These are phyloP conservation scores for Populus simonii DNA, from an alignment of 345 rosid species.

Conservation along the genomic window DNA sequence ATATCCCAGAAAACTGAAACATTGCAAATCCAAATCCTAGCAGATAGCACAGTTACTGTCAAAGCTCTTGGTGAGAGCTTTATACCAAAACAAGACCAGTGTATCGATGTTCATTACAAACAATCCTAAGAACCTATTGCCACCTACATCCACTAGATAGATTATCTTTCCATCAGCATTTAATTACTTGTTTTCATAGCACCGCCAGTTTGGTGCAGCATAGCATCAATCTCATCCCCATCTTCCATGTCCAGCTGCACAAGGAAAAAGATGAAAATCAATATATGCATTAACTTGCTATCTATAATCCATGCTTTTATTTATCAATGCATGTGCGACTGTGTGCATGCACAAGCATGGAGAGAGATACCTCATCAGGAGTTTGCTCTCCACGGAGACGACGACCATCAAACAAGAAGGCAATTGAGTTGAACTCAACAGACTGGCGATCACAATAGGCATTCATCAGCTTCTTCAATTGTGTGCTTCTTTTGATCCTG, in stretches of 20 bases:
- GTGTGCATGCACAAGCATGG: background rate
- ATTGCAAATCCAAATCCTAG: background rate
- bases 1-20: background rate
- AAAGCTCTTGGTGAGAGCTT: background rate
- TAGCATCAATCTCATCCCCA: slow-evolving; percentile 86
- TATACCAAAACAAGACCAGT: background rate
- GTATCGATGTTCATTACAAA: background rate
- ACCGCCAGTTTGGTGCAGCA: slow-evolving; percentile 83
- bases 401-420: slow-evolving; percentile 85
- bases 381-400: slow-evolving; percentile 80
- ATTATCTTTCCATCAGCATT: background rate
- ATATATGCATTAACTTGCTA: background rate
- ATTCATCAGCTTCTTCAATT: slow-evolving; percentile 82
- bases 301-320: background rate
- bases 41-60: background rate
- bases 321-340: background rate
- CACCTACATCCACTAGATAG: background rate
- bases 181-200: background rate
- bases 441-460: slow-evolving; percentile 87
- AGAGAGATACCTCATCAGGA: slow-evolving; percentile 65
- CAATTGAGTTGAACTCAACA: slow-evolving; percentile 68
- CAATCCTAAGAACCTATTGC: background rate
- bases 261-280: background rate
- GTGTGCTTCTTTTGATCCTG: slow-evolving; percentile 84
- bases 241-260: slow-evolving; percentile 81